Percentiles rank a stretch among this genome's conserved stretches.
These are phyloP conservation scores for Toxicodendron radicans DNA, from an alignment of 345 rosid genomes.

Conservation along the genomic window DNA sequence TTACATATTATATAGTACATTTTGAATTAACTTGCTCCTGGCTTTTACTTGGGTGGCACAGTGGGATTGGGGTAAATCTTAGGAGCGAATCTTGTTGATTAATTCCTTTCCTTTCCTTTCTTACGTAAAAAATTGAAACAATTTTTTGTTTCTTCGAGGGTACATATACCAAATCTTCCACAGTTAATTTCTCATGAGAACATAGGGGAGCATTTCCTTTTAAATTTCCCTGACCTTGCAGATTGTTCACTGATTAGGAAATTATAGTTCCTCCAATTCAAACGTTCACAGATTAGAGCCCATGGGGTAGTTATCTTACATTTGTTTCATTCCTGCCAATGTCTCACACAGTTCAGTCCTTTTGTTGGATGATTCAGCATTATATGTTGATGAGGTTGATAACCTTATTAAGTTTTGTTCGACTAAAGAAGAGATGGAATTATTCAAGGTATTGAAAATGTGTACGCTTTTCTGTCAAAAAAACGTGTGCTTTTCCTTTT, in stretches of 20 bases:
- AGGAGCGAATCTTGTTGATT: not conserved
- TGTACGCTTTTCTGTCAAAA: no score
- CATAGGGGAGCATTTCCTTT: no score
- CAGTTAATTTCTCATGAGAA: no score
- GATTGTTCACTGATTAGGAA: no score
- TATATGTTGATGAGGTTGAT: constrained; percentile 82
- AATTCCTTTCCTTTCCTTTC: constrained; percentile 1
- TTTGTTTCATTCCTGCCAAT: no score
- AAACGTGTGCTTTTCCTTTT: no score
- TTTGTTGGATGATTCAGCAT: constrained; percentile 69
- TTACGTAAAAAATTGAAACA: not conserved
- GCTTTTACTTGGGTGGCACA: not conserved
- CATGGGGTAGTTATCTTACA: no score
- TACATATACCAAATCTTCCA: no score
- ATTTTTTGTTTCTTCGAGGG: not conserved
- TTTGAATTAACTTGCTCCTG: not conserved
- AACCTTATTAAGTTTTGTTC: constrained; percentile 83
- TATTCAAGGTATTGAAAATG: constrained; percentile 83
- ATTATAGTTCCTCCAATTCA: no score
- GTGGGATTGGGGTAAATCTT: constrained; percentile 1
- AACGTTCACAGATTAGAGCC: no score
- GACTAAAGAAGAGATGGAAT: constrained; percentile 78
- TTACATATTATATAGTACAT: not conserved
- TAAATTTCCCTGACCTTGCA: no score
- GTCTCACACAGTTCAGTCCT: constrained; percentile 66